These are phyloP conservation scores for Penicillium lividum DNA, from an alignment of 495 filamentous ascomycete species.

Conservation along the genomic window DNA sequence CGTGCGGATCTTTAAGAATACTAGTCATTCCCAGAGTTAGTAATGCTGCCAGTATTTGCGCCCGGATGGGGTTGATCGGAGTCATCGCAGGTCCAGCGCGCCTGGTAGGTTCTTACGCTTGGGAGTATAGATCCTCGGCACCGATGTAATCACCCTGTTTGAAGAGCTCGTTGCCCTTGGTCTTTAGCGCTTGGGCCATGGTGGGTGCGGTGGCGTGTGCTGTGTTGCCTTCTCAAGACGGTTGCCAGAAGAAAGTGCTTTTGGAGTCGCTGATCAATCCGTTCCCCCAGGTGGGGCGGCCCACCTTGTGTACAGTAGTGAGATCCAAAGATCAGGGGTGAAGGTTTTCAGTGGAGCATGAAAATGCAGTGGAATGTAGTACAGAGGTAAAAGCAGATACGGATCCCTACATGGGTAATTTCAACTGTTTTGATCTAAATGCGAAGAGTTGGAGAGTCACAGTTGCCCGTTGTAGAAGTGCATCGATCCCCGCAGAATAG, in stretches of 20 bases:
- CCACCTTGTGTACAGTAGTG: constrained; percentile 2
- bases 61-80: not conserved
- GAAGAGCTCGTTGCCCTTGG: constrained; percentile 55
- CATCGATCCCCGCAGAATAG: constrained; percentile 41
- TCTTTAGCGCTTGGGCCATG: constrained; percentile 47
- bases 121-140: constrained; percentile 79
- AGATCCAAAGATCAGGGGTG: not conserved
- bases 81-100: not conserved
- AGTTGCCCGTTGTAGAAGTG: constrained; percentile 28
- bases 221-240: too few relatives aligned
- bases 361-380: not conserved
- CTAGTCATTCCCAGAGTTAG: constrained; percentile 20
- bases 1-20: constrained; percentile 49
- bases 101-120: constrained; percentile 64
- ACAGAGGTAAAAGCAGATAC: not conserved
- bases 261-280: constrained; percentile 23
- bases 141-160: constrained; percentile 66
- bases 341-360: not conserved
- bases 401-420: not conserved
- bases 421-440: too few relatives aligned
- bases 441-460: not conserved
- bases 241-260: not conserved
- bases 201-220: not conserved
- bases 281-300: constrained; percentile 25
- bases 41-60: not conserved